Conservation (phyloP, 2,329 filamentous ascomycete species). For the Nothophaeocryptopus gaeumannii region DNA sequence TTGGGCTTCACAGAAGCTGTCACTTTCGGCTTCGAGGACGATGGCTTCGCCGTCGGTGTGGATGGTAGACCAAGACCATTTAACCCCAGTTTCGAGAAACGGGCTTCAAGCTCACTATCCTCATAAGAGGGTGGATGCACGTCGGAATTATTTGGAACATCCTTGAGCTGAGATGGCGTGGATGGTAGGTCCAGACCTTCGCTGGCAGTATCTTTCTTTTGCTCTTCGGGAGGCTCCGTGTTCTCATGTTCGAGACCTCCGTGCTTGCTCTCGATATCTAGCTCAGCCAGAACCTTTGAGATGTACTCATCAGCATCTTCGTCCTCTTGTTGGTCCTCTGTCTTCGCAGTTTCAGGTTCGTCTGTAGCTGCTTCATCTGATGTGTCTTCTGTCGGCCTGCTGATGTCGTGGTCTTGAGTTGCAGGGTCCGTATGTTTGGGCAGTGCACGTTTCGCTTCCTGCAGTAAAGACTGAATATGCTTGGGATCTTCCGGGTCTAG, state of each 20-base stretch:
- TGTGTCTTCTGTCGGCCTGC: constrained; percentile 1
- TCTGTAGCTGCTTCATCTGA: constrained; percentile 1
- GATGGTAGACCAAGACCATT: constrained; percentile 46
- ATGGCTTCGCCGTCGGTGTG: constrained; percentile 45
- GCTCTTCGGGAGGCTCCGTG: not conserved
- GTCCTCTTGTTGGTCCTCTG: constrained; percentile 33
- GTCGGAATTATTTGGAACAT: constrained; percentile 1
- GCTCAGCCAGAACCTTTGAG: constrained; percentile 45
- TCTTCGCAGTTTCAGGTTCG: constrained; percentile 12
- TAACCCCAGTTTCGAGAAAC: constrained; percentile 45
- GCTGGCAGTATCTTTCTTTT: not conserved
- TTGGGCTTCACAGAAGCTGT: constrained; percentile 25
- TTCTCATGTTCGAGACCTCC: constrained; percentile 18
- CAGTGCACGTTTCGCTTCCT: constrained; percentile 42
- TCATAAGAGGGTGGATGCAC: constrained; percentile 33
- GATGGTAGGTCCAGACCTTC: constrained; percentile 30
- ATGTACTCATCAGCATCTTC: constrained; percentile 48
- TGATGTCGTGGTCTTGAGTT: constrained; percentile 12
- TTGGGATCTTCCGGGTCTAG: constrained; percentile 40
- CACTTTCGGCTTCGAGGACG: constrained; percentile 27
- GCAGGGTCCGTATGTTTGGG: constrained; percentile 24
- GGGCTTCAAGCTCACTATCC: constrained; percentile 46
- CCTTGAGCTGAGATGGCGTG: constrained; percentile 30
- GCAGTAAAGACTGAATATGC: constrained; percentile 41
- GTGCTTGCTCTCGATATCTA: constrained; percentile 45